Evolutionary conservation across 2,329 filamentous ascomycete species (phyloP), one percentile per base, ranked within the genome.

Genomic region (Colletotrichum falcatum): DNA sequence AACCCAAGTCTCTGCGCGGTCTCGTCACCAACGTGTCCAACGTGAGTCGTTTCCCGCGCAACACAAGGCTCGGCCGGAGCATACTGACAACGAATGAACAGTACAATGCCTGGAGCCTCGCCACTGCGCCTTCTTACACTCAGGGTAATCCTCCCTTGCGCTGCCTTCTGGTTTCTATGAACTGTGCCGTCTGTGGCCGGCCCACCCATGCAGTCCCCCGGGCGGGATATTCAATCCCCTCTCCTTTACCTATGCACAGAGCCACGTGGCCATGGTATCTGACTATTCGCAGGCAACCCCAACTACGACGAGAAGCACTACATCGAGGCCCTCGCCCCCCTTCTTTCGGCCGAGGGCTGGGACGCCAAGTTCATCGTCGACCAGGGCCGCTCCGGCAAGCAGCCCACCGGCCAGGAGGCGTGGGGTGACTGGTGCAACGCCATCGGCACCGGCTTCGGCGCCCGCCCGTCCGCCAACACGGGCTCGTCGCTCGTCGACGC

Each of bases 341-440:
- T 90, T 30, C 87, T 93, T 39, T 81, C 83, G 2, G 76, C 82
- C 0, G 73, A 77, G 35, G 84, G 85, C 70, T 86, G 81, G 79
- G 76, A 80, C 48, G 83, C 81, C 12, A 79, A 83, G 74, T 86
- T 87, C 78, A 83, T 88, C 74, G 79, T 83, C 12, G 85, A 86
- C 73, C 83, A 84, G 54, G 82, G 85, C 70, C 89, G 90, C 58
- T 87, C 79, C 61, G 79, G 78, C 65, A 72, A 72, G 67, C 70
- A 91, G 74, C 90, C 87, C 64, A 90, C 88, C 26, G 88, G 88
- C 63, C 89, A 91, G 78, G 55, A 82, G 66, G 79, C 83, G 64
- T 91, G 89, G 88, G 90, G 89, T 51, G 84, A 92, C 77, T 92
- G 90, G 90, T 92, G 90, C 83, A 92, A 92, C 75, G 84, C 88